Conservation (phyloP, 352 stramenopile genomes). For the Pythium phragmiticola region DNA sequence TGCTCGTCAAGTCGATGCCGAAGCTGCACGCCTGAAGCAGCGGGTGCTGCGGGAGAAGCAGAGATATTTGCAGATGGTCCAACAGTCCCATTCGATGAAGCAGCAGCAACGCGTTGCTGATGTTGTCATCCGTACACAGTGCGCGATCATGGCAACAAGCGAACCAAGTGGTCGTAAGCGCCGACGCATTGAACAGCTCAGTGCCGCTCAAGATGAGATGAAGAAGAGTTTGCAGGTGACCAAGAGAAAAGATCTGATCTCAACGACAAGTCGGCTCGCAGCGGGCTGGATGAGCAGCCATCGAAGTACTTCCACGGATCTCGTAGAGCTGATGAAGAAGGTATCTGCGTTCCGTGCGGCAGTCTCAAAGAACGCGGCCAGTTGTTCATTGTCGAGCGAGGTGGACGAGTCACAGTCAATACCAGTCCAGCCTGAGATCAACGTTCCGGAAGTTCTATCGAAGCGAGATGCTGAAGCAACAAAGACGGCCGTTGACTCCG, state of each 20-base stretch:
- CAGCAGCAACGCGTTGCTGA: slow-evolving; percentile 68
- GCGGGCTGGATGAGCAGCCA: neutral
- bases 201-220: slow-evolving; percentile 39
- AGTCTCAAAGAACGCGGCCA: slow-evolving; percentile 9
- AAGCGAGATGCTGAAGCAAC: slow-evolving; percentile 4
- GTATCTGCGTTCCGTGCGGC: slow-evolving; percentile 17
- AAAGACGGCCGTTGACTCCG: neutral
- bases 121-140: slow-evolving; percentile 58
- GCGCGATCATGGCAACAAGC: slow-evolving; percentile 43
- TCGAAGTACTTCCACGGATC: neutral
- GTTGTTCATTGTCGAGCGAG: neutral
- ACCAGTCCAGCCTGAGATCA: neutral
- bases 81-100: slow-evolving; percentile 35
- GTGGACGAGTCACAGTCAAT: neutral
- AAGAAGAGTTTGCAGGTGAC: slow-evolving; percentile 12
- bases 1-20: slow-evolving; percentile 35
- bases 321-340: slow-evolving; percentile 23
- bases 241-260: neutral
- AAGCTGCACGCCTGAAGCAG: slow-evolving; percentile 34
- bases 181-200: slow-evolving; percentile 53
- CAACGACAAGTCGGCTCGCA: too few species aligned
- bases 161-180: slow-evolving; percentile 32
- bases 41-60: slow-evolving; percentile 42
- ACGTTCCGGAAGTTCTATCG: neutral
- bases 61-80: slow-evolving; percentile 46